Base-by-base conservation (phyloP, 768 basidiomycete genomes). In the Agaricus bisporus region DNA sequence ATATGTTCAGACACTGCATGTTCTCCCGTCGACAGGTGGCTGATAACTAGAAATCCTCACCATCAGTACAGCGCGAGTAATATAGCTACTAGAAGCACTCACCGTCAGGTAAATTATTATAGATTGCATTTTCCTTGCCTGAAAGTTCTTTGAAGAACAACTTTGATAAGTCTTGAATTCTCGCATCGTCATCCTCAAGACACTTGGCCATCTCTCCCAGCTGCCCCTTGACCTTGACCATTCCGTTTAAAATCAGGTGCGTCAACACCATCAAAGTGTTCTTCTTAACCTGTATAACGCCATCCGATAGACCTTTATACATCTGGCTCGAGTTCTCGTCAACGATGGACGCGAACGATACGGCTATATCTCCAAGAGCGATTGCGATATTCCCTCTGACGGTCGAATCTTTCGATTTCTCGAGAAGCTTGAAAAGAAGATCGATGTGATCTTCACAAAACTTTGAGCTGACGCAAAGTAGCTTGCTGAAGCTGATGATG, bases 131-230 rank as follows among this genome's bases (percentile, higher is more conserved):
- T 61, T 98, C 97, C 71, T 98, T 99, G 25, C 91, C 94, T 32
- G 91, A 87, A 49, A 99, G 71, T 64, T 98, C 95, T 18, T 83
- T 88, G 75, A 99, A 99, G 82, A 99, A 99, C 47, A 99, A 66
- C 68, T 94, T 95, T n/a, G 97, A 95, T 37, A 99, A 77, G 62
- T 98, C 95, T 15, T 89, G 82, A 55, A 99, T 88, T 12, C 95
- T 71, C 43, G 76, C 76, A 54, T 98, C 95, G 20, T 80, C 76
- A 67, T 98, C 95, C 70, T 98, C 94, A 6, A 98, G 71, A 65
- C 97, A 98, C 69, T 99, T 98, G n/a, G 95, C 97, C 95, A 99
- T 98, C 76, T 99, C 97, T 15, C 97, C 97, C 6, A 99, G 76
- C 66, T 99, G 95, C 1, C 97, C 97, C 70, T 99, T 98, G 60